phyloP scores from a whole-genome alignment of 75 land plant species.

The Cunninghamia lanceolata region DNA sequence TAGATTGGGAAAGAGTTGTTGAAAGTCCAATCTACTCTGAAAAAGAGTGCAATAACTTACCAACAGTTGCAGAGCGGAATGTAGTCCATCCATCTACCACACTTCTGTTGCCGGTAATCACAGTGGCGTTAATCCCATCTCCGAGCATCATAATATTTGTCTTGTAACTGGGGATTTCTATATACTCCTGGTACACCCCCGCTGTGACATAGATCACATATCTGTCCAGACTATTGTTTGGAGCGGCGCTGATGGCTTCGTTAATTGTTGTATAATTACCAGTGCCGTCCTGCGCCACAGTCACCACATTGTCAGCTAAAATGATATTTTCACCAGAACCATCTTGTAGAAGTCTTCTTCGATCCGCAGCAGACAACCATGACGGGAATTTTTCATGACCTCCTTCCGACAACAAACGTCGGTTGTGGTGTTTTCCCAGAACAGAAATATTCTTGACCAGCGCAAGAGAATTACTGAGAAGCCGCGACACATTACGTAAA shows the following conservation, averaged over 20 bases:
- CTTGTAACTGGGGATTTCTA: constrained; percentile 43
- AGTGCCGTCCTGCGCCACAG: background rate
- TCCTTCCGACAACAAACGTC: background rate
- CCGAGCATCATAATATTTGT: constrained; percentile 20
- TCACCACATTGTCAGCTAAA: constrained; percentile 16
- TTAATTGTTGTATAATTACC: no score
- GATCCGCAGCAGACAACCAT: constrained; percentile 38
- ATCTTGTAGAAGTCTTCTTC: constrained; percentile 21
- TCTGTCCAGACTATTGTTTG: constrained; percentile 23
- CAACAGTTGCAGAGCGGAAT: constrained; percentile 67
- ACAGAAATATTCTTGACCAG: constrained; percentile 12
- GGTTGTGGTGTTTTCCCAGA: background rate
- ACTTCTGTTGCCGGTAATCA: constrained; percentile 55
- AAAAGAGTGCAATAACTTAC: constrained; percentile 25
- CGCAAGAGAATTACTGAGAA: constrained; percentile 31
- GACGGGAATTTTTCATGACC: constrained; percentile 35
- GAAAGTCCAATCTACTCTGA: background rate
- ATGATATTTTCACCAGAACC: background rate
- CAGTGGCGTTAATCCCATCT: constrained; percentile 58
- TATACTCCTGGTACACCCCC: constrained; percentile 60
- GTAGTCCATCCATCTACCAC: constrained; percentile 70
- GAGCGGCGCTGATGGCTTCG: no score
- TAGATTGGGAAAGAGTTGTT: no score
- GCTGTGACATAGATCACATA: constrained; percentile 65
- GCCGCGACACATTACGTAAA: constrained; percentile 9